phyloP scores from a whole-genome alignment of 2,329 filamentous ascomycete genomes.

The Chrysoporthe austroafricana region DNA sequence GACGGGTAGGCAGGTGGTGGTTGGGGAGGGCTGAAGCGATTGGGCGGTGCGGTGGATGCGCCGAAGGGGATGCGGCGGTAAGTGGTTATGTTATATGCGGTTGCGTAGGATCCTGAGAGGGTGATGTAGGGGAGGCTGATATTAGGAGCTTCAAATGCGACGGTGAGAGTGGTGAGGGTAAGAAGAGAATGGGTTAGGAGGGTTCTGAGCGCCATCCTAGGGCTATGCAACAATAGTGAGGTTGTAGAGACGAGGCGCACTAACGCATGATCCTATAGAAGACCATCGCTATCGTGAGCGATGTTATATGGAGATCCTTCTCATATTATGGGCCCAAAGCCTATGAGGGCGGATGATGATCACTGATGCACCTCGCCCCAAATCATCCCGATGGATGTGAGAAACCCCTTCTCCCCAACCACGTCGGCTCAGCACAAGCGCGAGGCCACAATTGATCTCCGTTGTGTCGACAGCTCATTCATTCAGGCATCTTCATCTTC shows the following conservation, averaged over 20 bases:
- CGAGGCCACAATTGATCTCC: not conserved
- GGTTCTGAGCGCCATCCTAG: not conserved
- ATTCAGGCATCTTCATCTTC: too few relatives aligned
- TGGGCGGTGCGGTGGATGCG: conserved; percentile 42
- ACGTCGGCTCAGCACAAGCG: not conserved
- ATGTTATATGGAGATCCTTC: not conserved
- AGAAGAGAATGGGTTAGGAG: not conserved
- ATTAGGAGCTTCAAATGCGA: not conserved
- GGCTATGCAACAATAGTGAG: not conserved
- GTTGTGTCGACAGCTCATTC: not conserved
- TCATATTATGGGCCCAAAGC: not conserved
- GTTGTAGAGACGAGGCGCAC: too few relatives aligned
- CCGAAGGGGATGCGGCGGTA: conserved; percentile 56
- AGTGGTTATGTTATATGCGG: conserved; percentile 41
- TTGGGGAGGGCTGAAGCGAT: conserved; percentile 50
- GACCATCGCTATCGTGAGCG: not conserved
- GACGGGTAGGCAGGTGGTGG: conserved; percentile 22
- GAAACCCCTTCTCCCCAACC: not conserved
- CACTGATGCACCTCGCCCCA: not conserved
- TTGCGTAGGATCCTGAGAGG: conserved; percentile 1
- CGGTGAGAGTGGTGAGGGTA: not conserved
- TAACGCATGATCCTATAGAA: not conserved
- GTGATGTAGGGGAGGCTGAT: conserved; percentile 7
- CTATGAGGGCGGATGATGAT: not conserved
- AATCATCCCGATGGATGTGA: not conserved